These are phyloP conservation scores for Elaeis oleifera DNA, from an alignment of 202 grass and related monocot genomes.

Conservation along the genomic window DNA sequence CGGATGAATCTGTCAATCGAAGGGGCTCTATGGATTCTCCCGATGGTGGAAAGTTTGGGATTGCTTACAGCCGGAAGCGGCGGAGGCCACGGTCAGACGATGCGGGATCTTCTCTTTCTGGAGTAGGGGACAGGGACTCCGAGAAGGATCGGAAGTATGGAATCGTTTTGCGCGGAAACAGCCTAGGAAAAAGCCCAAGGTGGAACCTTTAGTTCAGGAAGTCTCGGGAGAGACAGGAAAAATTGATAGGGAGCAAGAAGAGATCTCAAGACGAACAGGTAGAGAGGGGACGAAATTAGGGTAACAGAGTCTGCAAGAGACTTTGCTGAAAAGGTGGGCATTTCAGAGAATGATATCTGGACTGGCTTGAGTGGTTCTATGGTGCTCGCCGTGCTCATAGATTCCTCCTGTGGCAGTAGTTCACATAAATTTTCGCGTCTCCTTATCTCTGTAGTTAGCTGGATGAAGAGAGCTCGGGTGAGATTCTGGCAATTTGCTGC, in stretches of 20 bases:
- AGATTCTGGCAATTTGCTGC: constrained; percentile 43
- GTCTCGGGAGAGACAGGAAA: background rate
- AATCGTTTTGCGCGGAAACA: constrained; percentile 24
- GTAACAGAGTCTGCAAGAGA: constrained; percentile 33
- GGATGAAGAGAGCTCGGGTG: constrained; percentile 30
- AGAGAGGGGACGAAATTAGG: constrained; percentile 9
- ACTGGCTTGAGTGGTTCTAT: constrained; percentile 20
- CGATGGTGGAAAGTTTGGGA: constrained; percentile 41
- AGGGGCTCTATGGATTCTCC: background rate
- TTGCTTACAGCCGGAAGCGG: constrained; percentile 28
- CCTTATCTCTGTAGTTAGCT: constrained; percentile 38
- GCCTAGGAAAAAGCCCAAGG: constrained; percentile 45
- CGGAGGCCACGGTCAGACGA: background rate
- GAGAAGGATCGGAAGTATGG: constrained; percentile 3
- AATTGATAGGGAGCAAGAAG: constrained; percentile 1
- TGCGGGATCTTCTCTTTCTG: background rate
- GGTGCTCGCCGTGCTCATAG: constrained; percentile 40
- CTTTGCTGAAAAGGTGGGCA: constrained; percentile 30
- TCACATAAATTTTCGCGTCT: constrained; percentile 30
- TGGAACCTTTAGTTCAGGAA: constrained; percentile 16
- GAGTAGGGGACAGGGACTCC: too few species aligned
- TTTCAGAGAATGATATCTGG: constrained; percentile 31
- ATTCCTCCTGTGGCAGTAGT: constrained; percentile 29
- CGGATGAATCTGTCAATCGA: background rate
- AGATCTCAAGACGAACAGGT: background rate